Evolutionary conservation across 495 filamentous ascomycete species (phyloP).

Genomic region (Daldinia concentrica): DNA sequence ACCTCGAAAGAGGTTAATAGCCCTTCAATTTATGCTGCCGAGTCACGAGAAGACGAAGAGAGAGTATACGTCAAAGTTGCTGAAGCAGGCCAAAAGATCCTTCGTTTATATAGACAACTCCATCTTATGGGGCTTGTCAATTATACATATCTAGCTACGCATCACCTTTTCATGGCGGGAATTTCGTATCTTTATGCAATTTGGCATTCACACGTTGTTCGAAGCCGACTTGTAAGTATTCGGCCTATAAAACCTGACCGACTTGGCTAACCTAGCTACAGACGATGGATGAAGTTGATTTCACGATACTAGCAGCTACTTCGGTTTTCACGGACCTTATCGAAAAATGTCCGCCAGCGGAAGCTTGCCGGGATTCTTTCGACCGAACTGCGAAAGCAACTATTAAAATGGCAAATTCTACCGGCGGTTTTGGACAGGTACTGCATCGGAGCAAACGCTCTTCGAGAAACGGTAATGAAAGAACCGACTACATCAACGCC

Average conservation of each 20-base stretch:
- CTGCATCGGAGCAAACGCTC: slow-evolving; percentile 40
- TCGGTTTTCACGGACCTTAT: slow-evolving; percentile 65
- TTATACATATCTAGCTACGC: slow-evolving; percentile 95
- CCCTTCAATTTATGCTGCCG: slow-evolving; percentile 56
- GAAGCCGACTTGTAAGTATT: slow-evolving; percentile 77
- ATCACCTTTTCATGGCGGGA: slow-evolving; percentile 97
- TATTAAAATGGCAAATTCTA: slow-evolving; percentile 87
- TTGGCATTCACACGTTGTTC: slow-evolving; percentile 91
- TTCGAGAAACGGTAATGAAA: slow-evolving; percentile 34
- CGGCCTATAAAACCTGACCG: neutral
- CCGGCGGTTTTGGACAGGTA: slow-evolving; percentile 76
- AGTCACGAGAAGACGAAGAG: slow-evolving; percentile 83
- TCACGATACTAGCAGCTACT: slow-evolving; percentile 92
- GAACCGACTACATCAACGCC: slow-evolving; percentile 45
- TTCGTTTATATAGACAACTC: slow-evolving; percentile 89
- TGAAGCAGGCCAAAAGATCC: slow-evolving; percentile 90
- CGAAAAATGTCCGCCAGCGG: slow-evolving; percentile 62
- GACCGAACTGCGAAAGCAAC: slow-evolving; percentile 95
- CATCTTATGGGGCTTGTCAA: slow-evolving; percentile 90
- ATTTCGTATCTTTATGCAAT: slow-evolving; percentile 97
- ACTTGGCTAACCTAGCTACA: slow-evolving; percentile 54
- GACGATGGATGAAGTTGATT: slow-evolving; percentile 95
- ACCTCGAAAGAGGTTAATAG: slow-evolving; percentile 67
- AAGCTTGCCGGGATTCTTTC: slow-evolving; percentile 91
- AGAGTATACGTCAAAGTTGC: slow-evolving; percentile 92